Percentiles rank a stretch among this genome's conserved stretches.
Conservation (phyloP, 805 yeast species). For the Metschnikowia similis region DNA sequence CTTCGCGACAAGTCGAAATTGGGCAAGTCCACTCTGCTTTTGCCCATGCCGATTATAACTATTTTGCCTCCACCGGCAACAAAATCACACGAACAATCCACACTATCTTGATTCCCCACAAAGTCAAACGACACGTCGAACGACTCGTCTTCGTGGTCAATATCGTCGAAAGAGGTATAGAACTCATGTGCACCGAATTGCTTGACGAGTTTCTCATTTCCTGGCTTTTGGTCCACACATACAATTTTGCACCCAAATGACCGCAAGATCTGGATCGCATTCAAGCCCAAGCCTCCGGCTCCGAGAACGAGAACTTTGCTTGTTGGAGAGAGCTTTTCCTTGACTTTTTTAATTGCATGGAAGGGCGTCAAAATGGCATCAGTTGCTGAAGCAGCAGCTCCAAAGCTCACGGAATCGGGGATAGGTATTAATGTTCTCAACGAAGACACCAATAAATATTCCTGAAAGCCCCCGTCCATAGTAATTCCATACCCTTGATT, state of each 20-base stretch:
- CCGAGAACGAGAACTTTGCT: conserved; percentile 37
- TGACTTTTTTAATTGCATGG: conserved; percentile 38
- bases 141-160: conserved; percentile 25
- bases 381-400: conserved; percentile 38
- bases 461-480: conserved; percentile 40
- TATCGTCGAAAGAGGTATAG: conserved; percentile 24
- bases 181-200: conserved; percentile 41
- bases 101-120: conserved; percentile 31
- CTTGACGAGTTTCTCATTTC: conserved; percentile 21
- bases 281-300: conserved; percentile 41
- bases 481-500: conserved; percentile 31
- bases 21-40: conserved; percentile 24
- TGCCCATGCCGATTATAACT: conserved; percentile 42
- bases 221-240: conserved; percentile 25
- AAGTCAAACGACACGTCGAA: conserved; percentile 38
- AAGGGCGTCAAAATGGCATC: conserved; percentile 42
- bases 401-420: conserved; percentile 37
- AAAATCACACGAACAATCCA: conserved; percentile 24
- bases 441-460: conserved; percentile 34
- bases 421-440: conserved; percentile 33
- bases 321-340: conserved; percentile 25
- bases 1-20: conserved; percentile 37
- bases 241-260: conserved; percentile 31
- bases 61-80: conserved; percentile 35
- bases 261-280: conserved; percentile 38